Evolutionary conservation across 2,329 filamentous ascomycete genomes (phyloP).

Genomic region (Apiospora pterosperma): DNA sequence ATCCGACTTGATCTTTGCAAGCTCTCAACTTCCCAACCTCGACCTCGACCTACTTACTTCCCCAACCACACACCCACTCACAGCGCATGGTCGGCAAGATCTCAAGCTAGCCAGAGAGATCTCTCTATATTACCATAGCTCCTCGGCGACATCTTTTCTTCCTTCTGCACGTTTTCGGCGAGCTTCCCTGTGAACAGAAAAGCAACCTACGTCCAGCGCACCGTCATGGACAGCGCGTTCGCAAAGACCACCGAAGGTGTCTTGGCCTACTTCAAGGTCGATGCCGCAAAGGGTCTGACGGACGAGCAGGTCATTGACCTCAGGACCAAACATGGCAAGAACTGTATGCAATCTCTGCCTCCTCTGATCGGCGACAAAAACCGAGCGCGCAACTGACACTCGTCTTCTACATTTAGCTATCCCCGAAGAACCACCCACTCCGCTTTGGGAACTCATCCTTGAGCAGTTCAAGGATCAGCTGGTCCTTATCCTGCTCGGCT

Average conservation of each 20-base stretch:
- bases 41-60: background rate
- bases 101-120: background rate
- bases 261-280: slow-evolving; percentile 55
- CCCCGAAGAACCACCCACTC: slow-evolving; percentile 88
- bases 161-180: background rate
- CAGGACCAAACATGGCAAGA: slow-evolving; percentile 60
- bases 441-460: slow-evolving; percentile 91
- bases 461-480: slow-evolving; percentile 99
- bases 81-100: background rate
- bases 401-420: slow-evolving; percentile 43
- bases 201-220: background rate
- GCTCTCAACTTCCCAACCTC: background rate
- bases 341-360: slow-evolving; percentile 47
- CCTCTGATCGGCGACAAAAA: background rate
- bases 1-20: background rate
- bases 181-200: background rate
- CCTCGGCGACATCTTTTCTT: background rate
- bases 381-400: slow-evolving; percentile 12
- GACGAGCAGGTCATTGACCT: slow-evolving; percentile 55
- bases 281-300: slow-evolving; percentile 51
- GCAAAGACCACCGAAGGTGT: slow-evolving; percentile 55
- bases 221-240: slow-evolving; percentile 61
- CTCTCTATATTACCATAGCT: background rate
- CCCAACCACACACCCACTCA: background rate
- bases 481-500: slow-evolving; percentile 89